phyloP scores from a whole-genome alignment of 2,329 filamentous ascomycete species.

The Aureobasidium melanogenum region DNA sequence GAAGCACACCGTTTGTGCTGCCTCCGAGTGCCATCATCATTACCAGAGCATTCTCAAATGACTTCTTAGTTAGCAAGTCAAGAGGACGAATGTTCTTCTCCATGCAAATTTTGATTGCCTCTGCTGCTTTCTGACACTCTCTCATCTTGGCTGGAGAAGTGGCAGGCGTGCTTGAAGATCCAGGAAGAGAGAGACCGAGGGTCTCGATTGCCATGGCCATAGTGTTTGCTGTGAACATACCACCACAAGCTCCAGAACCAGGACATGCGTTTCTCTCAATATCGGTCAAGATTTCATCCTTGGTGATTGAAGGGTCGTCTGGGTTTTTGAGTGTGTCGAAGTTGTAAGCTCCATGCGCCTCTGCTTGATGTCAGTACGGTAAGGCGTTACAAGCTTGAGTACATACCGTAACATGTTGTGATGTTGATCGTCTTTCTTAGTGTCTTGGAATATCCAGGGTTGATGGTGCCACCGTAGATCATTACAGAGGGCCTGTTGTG shows the following conservation, averaged over 20 bases:
- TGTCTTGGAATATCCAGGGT: conserved; percentile 71
- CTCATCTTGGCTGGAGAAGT: conserved; percentile 74
- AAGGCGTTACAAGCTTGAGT: background rate
- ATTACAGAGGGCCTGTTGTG: conserved; percentile 90
- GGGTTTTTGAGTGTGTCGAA: conserved; percentile 68
- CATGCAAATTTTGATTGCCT: conserved; percentile 71
- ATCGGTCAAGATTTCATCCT: conserved; percentile 74
- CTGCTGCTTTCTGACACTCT: conserved; percentile 73
- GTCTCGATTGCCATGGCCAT: conserved; percentile 88
- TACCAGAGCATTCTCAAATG: conserved; percentile 82
- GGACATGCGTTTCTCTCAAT: conserved; percentile 73
- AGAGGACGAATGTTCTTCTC: conserved; percentile 72
- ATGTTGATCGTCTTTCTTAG: conserved; percentile 78
- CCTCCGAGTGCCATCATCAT: conserved; percentile 90
- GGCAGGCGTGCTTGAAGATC: conserved; percentile 76
- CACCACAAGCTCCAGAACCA: conserved; percentile 70
- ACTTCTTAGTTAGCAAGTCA: conserved; percentile 67
- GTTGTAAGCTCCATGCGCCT: conserved; percentile 66
- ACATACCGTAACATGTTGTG: conserved; percentile 62
- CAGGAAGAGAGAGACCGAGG: conserved; percentile 74
- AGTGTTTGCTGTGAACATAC: conserved; percentile 93
- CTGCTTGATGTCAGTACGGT: conserved; percentile 29
- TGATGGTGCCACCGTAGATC: conserved; percentile 90
- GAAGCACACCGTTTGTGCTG: conserved; percentile 79
- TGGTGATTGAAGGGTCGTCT: conserved; percentile 57